Evolutionary conservation across 1,139 yeast genomes (phyloP), one percentile per base, ranked within the genome.

Genomic region (Saccharomyces hybrid): DNA sequence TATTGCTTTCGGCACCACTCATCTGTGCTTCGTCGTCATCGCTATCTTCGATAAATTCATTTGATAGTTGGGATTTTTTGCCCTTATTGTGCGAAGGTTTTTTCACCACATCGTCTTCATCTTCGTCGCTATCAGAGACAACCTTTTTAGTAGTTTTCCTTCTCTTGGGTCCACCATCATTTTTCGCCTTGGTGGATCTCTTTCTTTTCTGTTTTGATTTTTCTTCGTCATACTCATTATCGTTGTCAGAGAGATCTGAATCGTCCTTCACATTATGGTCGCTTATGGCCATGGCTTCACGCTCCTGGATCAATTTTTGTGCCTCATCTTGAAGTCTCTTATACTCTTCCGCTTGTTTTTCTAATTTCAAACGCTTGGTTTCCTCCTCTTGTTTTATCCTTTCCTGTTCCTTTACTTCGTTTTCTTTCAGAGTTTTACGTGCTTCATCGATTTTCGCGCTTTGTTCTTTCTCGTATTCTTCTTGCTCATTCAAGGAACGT

Each of bases 241-340:
- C 59, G 16, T 57, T 66, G 54, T 69, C 73, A 52, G 65, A 67
- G 48, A 69, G 73, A 52, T 71, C 69, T n/a, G 55, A 54, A 38
- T 59, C 69, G 50, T 68, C 70, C n/a, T 66, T 70, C 38, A 66
- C 70, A 48, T 68, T 71, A 13, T 67, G 72, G 20, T 74, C 75
- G n/a, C 69, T 71, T 20, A 68, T 70, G 14, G 61, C 57, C 30
- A 63, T 53, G 16, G 66, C 74, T 60, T 74, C 70, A 59, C 73
- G 68, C 52, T 70, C 72, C 53, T 68, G 65, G 46, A 70, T 66
- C 28, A 64, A 84, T 67, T 85, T 84, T 62, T 81, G 81, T 5
- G 96, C 95, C 67, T 88, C 93, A 61, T 85, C 89, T 67, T 87
- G 95, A 54, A 88, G 75, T 55, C 75, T 78, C 58, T 79, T 80